These are phyloP conservation scores for Trichoderma pleuroti DNA, from an alignment of 2,329 filamentous ascomycete genomes.

Conservation along the genomic window DNA sequence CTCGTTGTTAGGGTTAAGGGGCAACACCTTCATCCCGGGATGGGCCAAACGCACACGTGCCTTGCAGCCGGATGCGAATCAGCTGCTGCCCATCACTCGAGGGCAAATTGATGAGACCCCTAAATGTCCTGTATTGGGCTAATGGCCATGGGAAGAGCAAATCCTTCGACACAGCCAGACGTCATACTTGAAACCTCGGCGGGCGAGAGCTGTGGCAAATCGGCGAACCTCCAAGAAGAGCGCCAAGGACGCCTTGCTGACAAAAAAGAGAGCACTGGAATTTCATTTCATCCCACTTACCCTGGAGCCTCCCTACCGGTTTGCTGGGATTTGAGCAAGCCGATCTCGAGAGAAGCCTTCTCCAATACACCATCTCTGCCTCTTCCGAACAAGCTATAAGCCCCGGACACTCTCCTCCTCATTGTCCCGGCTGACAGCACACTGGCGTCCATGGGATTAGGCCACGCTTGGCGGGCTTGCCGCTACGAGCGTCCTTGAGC, in stretches of 20 bases:
- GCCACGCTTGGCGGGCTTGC: neutral
- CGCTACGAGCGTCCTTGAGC: neutral
- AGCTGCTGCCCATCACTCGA: neutral
- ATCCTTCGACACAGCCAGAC: neutral
- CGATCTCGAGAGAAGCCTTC: neutral
- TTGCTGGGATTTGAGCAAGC: neutral
- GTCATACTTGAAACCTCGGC: neutral
- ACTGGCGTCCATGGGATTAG: neutral
- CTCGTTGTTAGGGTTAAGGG: neutral
- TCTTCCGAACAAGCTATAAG: neutral
- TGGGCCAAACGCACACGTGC: neutral
- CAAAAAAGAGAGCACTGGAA: neutral
- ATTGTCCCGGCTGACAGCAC: neutral
- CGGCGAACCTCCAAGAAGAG: neutral
- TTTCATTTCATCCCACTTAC: neutral
- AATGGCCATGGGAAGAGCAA: neutral
- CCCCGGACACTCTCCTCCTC: neutral
- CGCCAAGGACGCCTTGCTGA: slow-evolving; percentile 1
- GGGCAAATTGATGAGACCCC: neutral
- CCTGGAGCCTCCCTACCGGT: neutral
- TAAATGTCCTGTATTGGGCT: neutral
- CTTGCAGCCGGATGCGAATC: neutral
- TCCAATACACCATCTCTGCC: neutral
- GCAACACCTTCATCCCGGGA: neutral
- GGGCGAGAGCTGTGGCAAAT: slow-evolving; percentile 1